phyloP scores from a whole-genome alignment of 176 grass and related monocot genomes.

The Echinochloa phyllopogon region DNA sequence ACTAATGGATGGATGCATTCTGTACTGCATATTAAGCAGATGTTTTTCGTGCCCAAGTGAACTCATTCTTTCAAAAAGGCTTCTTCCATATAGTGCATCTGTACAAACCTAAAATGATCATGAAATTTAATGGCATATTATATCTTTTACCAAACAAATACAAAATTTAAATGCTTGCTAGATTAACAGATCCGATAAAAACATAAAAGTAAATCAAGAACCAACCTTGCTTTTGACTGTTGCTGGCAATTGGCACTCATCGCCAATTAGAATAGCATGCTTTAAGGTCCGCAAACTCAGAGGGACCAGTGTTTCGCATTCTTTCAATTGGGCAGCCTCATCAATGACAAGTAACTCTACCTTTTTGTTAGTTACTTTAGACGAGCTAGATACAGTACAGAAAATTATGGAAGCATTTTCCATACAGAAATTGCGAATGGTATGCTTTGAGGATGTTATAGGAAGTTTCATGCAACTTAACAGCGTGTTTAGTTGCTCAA shows the following conservation, averaged over 20 bases:
- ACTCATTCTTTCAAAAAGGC: constrained; percentile 76
- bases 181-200: too few species aligned
- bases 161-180: background rate
- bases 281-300: constrained; percentile 54
- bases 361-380: constrained; percentile 49
- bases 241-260: constrained; percentile 77
- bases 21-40: constrained; percentile 76
- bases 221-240: constrained; percentile 75
- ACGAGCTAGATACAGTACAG: constrained; percentile 67
- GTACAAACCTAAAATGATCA: constrained; percentile 49
- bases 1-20: constrained; percentile 88
- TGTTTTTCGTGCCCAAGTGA: constrained; percentile 70
- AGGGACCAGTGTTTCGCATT: constrained; percentile 80
- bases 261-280: constrained; percentile 74
- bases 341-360: constrained; percentile 71
- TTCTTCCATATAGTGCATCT: constrained; percentile 70
- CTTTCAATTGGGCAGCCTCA: constrained; percentile 85
- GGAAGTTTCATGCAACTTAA: constrained; percentile 56
- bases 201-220: too few species aligned
- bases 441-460: constrained; percentile 18
- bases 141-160: constrained; percentile 10
- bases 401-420: constrained; percentile 60
- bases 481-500: constrained; percentile 54
- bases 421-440: constrained; percentile 51
- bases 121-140: background rate